A percentile compares a stretch with the other conserved stretches of the same genome.
These are phyloP conservation scores for Allantophomopsis lycopodina DNA, from an alignment of 2,329 filamentous ascomycete genomes.

Conservation along the genomic window DNA sequence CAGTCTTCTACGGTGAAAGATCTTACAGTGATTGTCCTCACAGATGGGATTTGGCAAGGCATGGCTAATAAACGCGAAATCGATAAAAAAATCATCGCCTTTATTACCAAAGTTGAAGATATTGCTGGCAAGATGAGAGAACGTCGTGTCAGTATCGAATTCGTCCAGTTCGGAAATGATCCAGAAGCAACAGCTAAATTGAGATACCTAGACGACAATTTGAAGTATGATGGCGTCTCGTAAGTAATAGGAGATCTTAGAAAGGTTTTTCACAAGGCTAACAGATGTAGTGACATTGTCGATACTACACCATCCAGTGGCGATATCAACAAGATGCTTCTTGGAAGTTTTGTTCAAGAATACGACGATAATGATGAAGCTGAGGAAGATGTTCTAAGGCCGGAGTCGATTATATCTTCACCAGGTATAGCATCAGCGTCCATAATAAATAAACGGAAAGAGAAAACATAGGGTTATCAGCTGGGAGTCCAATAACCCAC, in stretches of 20 bases:
- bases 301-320: constrained; percentile 13
- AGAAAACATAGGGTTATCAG: no score
- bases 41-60: constrained; percentile 9
- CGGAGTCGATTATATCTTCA: no score
- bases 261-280: not conserved
- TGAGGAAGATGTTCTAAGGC: constrained; percentile 1
- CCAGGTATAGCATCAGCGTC: no score
- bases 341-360: constrained; percentile 13
- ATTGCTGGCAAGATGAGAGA: constrained; percentile 1
- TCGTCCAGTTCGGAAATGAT: constrained; percentile 17
- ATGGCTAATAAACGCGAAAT: constrained; percentile 1
- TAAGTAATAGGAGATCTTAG: constrained; percentile 2
- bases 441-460: no score
- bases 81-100: no score
- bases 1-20: constrained; percentile 1
- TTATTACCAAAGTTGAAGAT: not conserved
- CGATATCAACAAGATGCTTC: constrained; percentile 18
- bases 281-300: constrained; percentile 12
- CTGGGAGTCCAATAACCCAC: no score
- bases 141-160: constrained; percentile 16
- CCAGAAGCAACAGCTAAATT: constrained; percentile 8
- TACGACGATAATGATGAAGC: constrained; percentile 7
- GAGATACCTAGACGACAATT: constrained; percentile 7
- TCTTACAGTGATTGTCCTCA: constrained; percentile 9
- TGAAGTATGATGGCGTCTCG: constrained; percentile 6